These are phyloP conservation scores for Hypoxylon sp. DNA, from an alignment of 2,329 filamentous ascomycete species.

Conservation along the genomic window DNA sequence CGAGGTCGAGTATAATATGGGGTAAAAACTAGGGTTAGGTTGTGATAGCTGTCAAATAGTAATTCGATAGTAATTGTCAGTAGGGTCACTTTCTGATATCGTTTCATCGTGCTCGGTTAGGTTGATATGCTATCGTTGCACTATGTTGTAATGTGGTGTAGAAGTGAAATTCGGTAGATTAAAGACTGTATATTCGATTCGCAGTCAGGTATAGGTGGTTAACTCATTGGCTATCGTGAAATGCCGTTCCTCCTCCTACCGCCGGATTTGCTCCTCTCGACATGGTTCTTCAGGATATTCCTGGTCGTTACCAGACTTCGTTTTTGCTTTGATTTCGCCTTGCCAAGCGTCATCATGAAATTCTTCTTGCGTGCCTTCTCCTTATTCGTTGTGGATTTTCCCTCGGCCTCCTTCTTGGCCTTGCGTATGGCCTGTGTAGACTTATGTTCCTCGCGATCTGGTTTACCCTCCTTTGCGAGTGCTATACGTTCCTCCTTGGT, in stretches of 20 bases:
- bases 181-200: neutral
- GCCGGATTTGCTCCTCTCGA: constrained; percentile 83
- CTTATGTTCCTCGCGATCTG: constrained; percentile 81
- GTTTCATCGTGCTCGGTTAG: too few species aligned
- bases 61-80: too few species aligned
- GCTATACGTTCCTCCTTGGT: constrained; percentile 92
- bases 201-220: constrained; percentile 6
- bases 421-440: constrained; percentile 84
- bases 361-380: constrained; percentile 99
- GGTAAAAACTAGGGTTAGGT: too few species aligned
- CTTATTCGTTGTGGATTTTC: constrained; percentile 96
- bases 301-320: constrained; percentile 87
- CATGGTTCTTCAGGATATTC: constrained; percentile 81
- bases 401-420: constrained; percentile 85
- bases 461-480: constrained; percentile 82
- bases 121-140: too few species aligned
- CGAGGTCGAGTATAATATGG: too few species aligned
- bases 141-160: too few species aligned
- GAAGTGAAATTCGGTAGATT: neutral
- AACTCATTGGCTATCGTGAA: constrained; percentile 21
- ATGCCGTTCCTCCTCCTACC: constrained; percentile 77
- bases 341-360: constrained; percentile 96
- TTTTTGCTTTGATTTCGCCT: constrained; percentile 96
- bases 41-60: too few species aligned
- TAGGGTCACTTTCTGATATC: too few species aligned